Conservation (phyloP, 2,329 filamentous ascomycete genomes). For the Teratosphaeriaceae sp. region DNA sequence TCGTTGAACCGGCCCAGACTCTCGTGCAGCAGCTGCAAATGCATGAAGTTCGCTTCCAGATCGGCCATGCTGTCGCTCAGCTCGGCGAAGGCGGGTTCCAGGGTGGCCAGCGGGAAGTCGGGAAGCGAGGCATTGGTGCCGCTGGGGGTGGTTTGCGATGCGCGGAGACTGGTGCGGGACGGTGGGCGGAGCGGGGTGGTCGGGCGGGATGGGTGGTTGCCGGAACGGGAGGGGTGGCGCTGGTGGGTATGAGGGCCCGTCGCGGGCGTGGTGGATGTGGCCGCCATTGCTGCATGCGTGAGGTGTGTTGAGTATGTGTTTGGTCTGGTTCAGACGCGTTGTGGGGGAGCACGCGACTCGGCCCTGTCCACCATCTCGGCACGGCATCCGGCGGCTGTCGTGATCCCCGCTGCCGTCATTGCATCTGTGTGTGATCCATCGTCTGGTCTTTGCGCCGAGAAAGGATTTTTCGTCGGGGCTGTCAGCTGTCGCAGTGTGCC, state of each 20-base stretch:
- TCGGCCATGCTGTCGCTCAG: slow-evolving; percentile 91
- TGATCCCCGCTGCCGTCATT: too few species aligned
- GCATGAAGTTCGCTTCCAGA: slow-evolving; percentile 94
- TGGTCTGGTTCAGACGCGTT: not conserved
- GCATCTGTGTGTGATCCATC: too few species aligned
- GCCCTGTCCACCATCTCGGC: too few species aligned
- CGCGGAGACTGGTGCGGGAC: slow-evolving; percentile 81
- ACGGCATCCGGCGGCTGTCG: not conserved
- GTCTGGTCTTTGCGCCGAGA: too few species aligned
- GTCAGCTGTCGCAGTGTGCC: too few species aligned
- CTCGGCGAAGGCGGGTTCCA: slow-evolving; percentile 90
- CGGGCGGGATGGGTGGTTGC: slow-evolving; percentile 60
- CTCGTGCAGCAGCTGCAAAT: slow-evolving; percentile 95
- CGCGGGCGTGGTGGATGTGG: too few species aligned
- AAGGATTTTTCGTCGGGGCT: too few species aligned
- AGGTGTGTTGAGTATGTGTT: not conserved
- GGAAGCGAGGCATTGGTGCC: slow-evolving; percentile 35
- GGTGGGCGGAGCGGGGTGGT: slow-evolving; percentile 88
- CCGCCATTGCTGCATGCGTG: slow-evolving; percentile 13
- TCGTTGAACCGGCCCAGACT: slow-evolving; percentile 89
- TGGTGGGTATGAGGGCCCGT: too few species aligned
- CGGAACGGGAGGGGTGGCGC: slow-evolving; percentile 37
- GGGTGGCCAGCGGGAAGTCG: slow-evolving; percentile 65
- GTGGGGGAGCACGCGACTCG: slow-evolving; percentile 1
- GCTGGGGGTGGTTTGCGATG: slow-evolving; percentile 51